A percentile compares a stretch with the other conserved stretches of the same genome.
Evolutionary conservation across 2,329 filamentous ascomycete genomes (phyloP).

Genomic region (Sarocladiaceae sp.): DNA sequence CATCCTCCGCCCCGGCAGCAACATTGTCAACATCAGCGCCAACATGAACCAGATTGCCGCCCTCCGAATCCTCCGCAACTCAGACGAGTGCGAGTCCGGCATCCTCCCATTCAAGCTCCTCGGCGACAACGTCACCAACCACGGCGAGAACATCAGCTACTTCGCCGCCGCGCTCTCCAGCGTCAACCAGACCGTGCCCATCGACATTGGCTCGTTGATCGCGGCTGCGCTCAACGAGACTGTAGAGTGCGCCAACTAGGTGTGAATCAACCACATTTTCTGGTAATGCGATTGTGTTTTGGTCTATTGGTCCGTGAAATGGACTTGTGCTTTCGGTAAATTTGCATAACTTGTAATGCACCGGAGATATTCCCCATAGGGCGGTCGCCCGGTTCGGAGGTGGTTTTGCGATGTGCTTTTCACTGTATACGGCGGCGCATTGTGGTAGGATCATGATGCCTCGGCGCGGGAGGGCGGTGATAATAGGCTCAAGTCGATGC

Average conservation of each 20-base stretch:
- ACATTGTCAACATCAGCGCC: slow-evolving; percentile 51
- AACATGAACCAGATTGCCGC: slow-evolving; percentile 47
- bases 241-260: slow-evolving; percentile 20
- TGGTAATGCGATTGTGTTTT: not conserved
- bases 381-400: not conserved
- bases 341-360: not conserved
- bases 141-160: slow-evolving; percentile 50
- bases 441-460: slow-evolving; percentile 1
- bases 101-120: slow-evolving; percentile 51
- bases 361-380: not conserved
- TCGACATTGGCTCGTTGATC: slow-evolving; percentile 46
- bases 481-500: not conserved
- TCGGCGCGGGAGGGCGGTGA: not conserved
- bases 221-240: slow-evolving; percentile 24
- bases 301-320: not conserved
- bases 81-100: slow-evolving; percentile 39
- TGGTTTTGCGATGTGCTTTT: not conserved
- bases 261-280: too few species aligned
- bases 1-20: slow-evolving; percentile 53
- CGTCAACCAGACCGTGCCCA: slow-evolving; percentile 45
- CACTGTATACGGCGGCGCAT: not conserved
- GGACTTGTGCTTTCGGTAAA: not conserved
- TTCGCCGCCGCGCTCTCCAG: slow-evolving; percentile 50
- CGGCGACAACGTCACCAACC: slow-evolving; percentile 47
- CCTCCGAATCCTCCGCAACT: slow-evolving; percentile 32